Evolutionary conservation across 352 stramenopile genomes (phyloP), one percentile per base, ranked within the genome.

Genomic region (Pythium monospermum): DNA sequence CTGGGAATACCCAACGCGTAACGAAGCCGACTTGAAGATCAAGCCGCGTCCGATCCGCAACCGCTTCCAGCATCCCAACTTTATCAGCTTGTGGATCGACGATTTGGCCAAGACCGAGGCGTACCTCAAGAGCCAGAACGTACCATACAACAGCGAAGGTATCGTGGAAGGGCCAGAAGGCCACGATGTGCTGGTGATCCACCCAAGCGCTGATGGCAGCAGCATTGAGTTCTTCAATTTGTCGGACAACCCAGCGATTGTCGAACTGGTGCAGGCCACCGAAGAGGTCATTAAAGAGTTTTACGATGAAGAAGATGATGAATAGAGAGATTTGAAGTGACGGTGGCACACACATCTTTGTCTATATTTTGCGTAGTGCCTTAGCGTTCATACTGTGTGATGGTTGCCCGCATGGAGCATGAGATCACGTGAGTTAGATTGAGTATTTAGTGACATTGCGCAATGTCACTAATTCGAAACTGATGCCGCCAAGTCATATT

Each of bases 11-110:
- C 79, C 76, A 25, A 77, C 70, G 55, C 82, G 82, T 31, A 45
- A 80, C 31, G 82, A 93, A 43, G 46, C 64, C 35, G 79, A 87
- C 50, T 44, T 81, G 38, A 86, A 85, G 58, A 74, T 70, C 45
- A 82, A 81, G 56, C 62, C 67, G 18, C 68, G 76, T 39, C 57
- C 67, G 45, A 26, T 88, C 39, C 79, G 82, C 65, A 93, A 93
- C 66, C 75, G 74, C 31, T 93, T 88, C 64, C 51, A 70, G 35
- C 59, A 84, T 57, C 71, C 79, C 13, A 93, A 93, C 73, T 93
- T 91, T 59, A 85, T 93, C 55, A 89, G 76, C 33, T 61, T 93
- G 16, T 93, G 76, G 70, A 73, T 93, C 40, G 82, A 93, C 61
- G 77, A 86, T 58, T 64, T 93, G 25, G 43, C 53, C 25, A 69